These are phyloP conservation scores for Sonneratia caseolaris DNA, from an alignment of 345 rosid genomes.

Conservation along the genomic window DNA sequence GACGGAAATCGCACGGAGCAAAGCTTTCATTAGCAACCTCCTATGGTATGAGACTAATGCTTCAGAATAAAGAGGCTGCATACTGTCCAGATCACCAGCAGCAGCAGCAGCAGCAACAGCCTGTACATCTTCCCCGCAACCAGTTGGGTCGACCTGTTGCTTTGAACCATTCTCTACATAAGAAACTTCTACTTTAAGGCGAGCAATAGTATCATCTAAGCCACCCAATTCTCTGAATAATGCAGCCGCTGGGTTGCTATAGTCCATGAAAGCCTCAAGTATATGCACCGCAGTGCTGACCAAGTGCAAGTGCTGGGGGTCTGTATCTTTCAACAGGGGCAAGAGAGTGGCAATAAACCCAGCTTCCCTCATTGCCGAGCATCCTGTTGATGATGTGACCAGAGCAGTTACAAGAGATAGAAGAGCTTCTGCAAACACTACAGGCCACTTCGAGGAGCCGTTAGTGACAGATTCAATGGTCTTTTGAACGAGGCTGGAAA, in stretches of 20 bases:
- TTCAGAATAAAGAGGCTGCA: constrained; percentile 66
- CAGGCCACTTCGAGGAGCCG: constrained; percentile 65
- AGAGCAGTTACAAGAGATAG: constrained; percentile 80
- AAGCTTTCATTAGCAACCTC: constrained; percentile 63
- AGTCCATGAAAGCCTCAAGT: constrained; percentile 92
- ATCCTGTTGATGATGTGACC: constrained; percentile 85
- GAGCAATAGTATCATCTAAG: constrained; percentile 79
- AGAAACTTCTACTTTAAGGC: constrained; percentile 75
- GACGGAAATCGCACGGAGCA: constrained; percentile 83
- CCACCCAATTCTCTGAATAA: constrained; percentile 96
- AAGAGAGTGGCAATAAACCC: constrained; percentile 86
- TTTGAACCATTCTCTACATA: constrained; percentile 44
- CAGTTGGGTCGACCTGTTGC: constrained; percentile 45
- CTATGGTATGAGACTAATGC: constrained; percentile 75
- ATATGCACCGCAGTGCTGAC: constrained; percentile 82
- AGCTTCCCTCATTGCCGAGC: constrained; percentile 93
- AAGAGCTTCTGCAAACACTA: constrained; percentile 79
- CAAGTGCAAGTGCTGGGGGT: constrained; percentile 87
- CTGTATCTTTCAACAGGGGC: constrained; percentile 88
- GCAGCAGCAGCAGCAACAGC: constrained; percentile 22
- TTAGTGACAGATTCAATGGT: constrained; percentile 67
- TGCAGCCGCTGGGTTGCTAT: constrained; percentile 86
- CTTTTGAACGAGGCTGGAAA: constrained; percentile 88
- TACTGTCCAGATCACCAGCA: constrained; percentile 43
- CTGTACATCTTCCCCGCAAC: constrained; percentile 30